Percentiles rank a stretch among this genome's conserved stretches.
Conservation (phyloP, 2,329 filamentous ascomycete species). For the Xylariaceae sp. region DNA sequence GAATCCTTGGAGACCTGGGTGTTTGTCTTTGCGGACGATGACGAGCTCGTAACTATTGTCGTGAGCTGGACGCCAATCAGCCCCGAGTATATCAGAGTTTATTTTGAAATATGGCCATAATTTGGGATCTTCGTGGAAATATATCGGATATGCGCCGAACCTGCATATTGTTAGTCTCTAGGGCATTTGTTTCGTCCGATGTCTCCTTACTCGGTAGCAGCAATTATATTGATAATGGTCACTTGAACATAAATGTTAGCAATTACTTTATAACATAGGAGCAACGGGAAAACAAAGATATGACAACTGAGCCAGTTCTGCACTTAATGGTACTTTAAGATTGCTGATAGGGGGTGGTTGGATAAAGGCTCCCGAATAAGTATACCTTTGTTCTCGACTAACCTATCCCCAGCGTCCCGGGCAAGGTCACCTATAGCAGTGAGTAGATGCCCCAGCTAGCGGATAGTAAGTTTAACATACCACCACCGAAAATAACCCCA, state of each 20-base stretch:
- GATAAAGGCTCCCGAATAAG: neutral
- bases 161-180: slow-evolving; percentile 30
- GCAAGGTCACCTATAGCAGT: slow-evolving; percentile 12
- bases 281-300: neutral
- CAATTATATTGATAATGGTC: slow-evolving; percentile 40
- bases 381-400: slow-evolving; percentile 14
- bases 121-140: slow-evolving; percentile 37
- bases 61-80: slow-evolving; percentile 41
- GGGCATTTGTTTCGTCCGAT: neutral
- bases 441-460: neutral
- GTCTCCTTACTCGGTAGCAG: slow-evolving; percentile 45
- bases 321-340: too few relatives aligned
- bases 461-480: neutral
- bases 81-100: slow-evolving; percentile 45
- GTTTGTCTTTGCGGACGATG: slow-evolving; percentile 42
- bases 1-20: slow-evolving; percentile 27
- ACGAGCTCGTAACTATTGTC: slow-evolving; percentile 45
- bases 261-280: neutral
- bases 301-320: too few relatives aligned
- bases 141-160: slow-evolving; percentile 39
- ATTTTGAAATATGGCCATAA: slow-evolving; percentile 49
- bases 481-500: slow-evolving; percentile 14
- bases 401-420: slow-evolving; percentile 12
- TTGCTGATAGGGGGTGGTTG: too few relatives aligned
- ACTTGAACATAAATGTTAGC: slow-evolving; percentile 4